Evolutionary conservation across 2,329 filamentous ascomycete genomes (phyloP).

Genomic region (Phoma herbarum): DNA sequence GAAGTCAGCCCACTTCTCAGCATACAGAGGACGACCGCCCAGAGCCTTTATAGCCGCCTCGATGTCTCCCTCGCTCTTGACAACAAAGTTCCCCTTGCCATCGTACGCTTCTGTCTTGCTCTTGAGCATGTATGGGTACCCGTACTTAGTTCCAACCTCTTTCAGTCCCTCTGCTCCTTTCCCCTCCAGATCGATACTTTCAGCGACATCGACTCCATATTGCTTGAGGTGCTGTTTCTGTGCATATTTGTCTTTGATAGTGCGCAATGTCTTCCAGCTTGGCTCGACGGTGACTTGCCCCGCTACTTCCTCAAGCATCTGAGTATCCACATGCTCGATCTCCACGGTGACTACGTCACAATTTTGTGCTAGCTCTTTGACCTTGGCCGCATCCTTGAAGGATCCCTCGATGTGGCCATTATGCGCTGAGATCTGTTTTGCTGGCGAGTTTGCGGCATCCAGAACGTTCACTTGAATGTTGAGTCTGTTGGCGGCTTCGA

Average conservation of each 20-base stretch:
- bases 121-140: conserved; percentile 93
- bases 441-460: conserved; percentile 78
- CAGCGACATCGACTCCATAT: conserved; percentile 75
- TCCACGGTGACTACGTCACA: conserved; percentile 90
- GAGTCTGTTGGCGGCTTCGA: conserved; percentile 82
- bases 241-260: conserved; percentile 91
- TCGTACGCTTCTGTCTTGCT: conserved; percentile 90
- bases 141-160: conserved; percentile 70
- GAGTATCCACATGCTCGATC: conserved; percentile 94
- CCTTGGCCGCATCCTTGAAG: conserved; percentile 83
- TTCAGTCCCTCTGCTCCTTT: conserved; percentile 68
- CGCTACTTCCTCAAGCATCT: conserved; percentile 83
- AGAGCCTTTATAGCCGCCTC: conserved; percentile 74
- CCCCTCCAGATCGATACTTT: conserved; percentile 72
- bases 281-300: conserved; percentile 74
- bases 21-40: conserved; percentile 75
- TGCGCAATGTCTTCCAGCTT: conserved; percentile 83
- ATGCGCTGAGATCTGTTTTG: conserved; percentile 85
- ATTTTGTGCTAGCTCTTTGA: conserved; percentile 77
- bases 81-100: conserved; percentile 77
- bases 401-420: conserved; percentile 80
- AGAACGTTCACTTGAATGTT: conserved; percentile 82
- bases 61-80: conserved; percentile 67
- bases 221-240: conserved; percentile 83
- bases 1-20: conserved; percentile 89